Conservation (phyloP, 495 filamentous ascomycete species). For the Annulohypoxylon maeteangense region DNA sequence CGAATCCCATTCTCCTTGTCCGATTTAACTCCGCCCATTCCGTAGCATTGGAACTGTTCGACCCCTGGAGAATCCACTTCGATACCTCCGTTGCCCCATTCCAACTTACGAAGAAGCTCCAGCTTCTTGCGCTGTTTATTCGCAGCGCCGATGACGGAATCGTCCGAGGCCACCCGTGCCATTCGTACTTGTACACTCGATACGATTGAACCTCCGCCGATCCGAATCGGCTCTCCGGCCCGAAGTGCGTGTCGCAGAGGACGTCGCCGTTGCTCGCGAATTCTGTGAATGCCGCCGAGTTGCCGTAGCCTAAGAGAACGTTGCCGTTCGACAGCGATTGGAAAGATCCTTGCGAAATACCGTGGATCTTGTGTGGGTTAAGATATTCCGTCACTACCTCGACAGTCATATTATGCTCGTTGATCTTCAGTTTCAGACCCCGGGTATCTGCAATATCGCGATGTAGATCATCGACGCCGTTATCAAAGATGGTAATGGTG, state of each 20-base stretch:
- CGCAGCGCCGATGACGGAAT: constrained; percentile 32
- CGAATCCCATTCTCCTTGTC: constrained; percentile 45
- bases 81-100: constrained; percentile 53
- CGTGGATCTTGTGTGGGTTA: constrained; percentile 58
- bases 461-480: constrained; percentile 47
- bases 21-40: constrained; percentile 43
- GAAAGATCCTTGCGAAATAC: constrained; percentile 69
- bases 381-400: constrained; percentile 44
- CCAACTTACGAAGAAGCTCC: constrained; percentile 52
- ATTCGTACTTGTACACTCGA: constrained; percentile 47
- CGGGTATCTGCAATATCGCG: constrained; percentile 58
- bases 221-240: constrained; percentile 34
- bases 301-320: constrained; percentile 69
- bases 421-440: constrained; percentile 57
- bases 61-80: constrained; percentile 47
- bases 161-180: constrained; percentile 40
- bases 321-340: constrained; percentile 67
- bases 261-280: constrained; percentile 64
- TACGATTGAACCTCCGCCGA: constrained; percentile 43
- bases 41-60: constrained; percentile 8
- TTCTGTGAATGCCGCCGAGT: constrained; percentile 67
- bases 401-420: constrained; percentile 58
- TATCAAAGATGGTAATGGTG: constrained; percentile 50
- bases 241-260: constrained; percentile 54
- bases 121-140: constrained; percentile 29